Conservation (phyloP, 2,329 filamentous ascomycete species). For the Scedosporium minutisporum region DNA sequence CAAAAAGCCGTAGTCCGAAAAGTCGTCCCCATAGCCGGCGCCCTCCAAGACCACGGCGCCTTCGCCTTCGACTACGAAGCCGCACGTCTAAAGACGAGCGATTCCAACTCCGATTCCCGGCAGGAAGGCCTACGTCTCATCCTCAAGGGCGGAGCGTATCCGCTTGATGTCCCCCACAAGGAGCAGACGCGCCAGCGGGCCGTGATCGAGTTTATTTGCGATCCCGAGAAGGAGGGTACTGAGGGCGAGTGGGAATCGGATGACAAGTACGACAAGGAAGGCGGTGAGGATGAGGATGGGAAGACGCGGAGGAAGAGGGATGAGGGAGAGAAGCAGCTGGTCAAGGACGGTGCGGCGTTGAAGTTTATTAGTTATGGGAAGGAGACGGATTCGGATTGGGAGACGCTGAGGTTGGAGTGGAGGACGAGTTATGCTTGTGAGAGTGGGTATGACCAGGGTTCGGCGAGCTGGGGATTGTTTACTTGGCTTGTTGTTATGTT, state of each 20-base stretch:
- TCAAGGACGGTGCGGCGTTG: constrained; percentile 52
- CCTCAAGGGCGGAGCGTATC: constrained; percentile 50
- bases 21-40: constrained; percentile 66
- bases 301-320: constrained; percentile 25
- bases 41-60: constrained; percentile 50
- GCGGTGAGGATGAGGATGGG: constrained; percentile 22
- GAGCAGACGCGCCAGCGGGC: constrained; percentile 57
- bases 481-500: constrained; percentile 95
- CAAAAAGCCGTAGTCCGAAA: constrained; percentile 39
- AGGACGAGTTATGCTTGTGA: constrained; percentile 81
- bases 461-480: constrained; percentile 80
- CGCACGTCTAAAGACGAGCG: constrained; percentile 52
- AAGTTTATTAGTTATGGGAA: constrained; percentile 65
- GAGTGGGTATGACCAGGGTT: constrained; percentile 32
- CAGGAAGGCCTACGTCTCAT: constrained; percentile 65
- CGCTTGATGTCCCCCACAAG: constrained; percentile 37
- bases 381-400: constrained; percentile 44
- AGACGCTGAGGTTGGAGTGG: constrained; percentile 72
- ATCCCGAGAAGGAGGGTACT: constrained; percentile 59
- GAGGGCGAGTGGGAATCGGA: constrained; percentile 57
- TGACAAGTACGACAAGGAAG: constrained; percentile 36
- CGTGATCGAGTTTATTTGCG: constrained; percentile 78
- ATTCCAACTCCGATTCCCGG: constrained; percentile 52
- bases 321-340: constrained; percentile 37
- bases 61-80: constrained; percentile 54